phyloP scores from a whole-genome alignment of 1,139 yeast species.

The Zygoascus meyerae region DNA sequence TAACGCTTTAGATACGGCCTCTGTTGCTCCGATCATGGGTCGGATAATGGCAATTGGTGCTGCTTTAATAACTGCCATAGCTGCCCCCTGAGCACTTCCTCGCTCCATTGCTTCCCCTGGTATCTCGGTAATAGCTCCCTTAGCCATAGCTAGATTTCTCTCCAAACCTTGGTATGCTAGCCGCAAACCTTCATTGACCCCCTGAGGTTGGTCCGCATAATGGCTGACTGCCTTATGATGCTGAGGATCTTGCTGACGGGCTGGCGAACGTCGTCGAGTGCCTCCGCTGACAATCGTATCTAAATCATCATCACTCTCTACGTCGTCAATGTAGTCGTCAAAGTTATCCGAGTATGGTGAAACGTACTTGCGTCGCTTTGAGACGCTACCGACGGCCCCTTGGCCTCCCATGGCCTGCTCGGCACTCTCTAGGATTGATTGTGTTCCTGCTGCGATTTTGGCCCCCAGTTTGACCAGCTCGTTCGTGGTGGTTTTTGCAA shows the following conservation, averaged over 20 bases:
- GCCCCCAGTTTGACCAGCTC: conserved; percentile 81
- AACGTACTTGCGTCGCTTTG: conserved; percentile 14
- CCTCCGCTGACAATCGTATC: conserved; percentile 28
- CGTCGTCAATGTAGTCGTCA: conserved; percentile 31
- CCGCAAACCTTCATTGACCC: conserved; percentile 62
- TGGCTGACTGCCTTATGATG: conserved; percentile 47
- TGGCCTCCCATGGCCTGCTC: conserved; percentile 71
- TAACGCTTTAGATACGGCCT: conserved; percentile 74
- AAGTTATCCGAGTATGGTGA: conserved; percentile 28
- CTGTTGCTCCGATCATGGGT: conserved; percentile 91
- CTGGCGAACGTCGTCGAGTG: conserved; percentile 18
- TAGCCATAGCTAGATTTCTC: conserved; percentile 60
- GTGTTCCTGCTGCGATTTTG: conserved; percentile 84
- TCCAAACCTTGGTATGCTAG: conserved; percentile 71
- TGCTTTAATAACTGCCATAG: conserved; percentile 61
- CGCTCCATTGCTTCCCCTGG: conserved; percentile 51
- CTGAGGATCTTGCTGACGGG: conserved; percentile 19
- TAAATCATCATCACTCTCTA: conserved; percentile 28
- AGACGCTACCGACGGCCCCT: conserved; percentile 42
- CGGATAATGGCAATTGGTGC: conserved; percentile 77
- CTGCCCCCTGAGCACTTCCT: conserved; percentile 55
- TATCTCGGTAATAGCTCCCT: conserved; percentile 55
- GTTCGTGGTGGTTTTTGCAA: conserved; percentile 73
- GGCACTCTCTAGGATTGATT: conserved; percentile 69
- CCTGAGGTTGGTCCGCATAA: conserved; percentile 79